Base-by-base conservation (phyloP, 805 yeast species). In the Candida vaughaniae region DNA sequence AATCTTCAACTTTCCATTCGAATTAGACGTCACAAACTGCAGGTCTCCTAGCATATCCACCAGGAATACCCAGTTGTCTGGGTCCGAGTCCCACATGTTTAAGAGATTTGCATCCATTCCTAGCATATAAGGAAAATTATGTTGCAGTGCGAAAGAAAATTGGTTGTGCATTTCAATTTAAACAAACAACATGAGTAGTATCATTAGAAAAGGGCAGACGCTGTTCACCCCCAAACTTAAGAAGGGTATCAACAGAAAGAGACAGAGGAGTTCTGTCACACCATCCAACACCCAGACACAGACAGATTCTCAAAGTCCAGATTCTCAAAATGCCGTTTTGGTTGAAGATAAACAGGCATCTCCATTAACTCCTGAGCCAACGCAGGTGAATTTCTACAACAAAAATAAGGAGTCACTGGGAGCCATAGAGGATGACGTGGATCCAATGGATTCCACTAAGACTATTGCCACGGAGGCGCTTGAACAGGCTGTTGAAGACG, bases 1-100 rank as follows among this genome's bases (percentile, higher is more conserved):
- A 2, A 65, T 31, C n/a, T 62, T 54, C 2, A 80, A 38, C 1
- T 53, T 41, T 1, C 87, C 87, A 36, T 65, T 62, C 22, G 79
- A 67, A 16, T 73, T 56, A 0, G 81, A 63, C 1, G 73, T 62
- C 3, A 67, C 66, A n/a, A 77, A 48, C 0, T n/a, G 16, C 20
- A 14, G 14, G 22, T 29, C 22, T 8, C 16, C 39, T 10, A 31
- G 7, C 5, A 22, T 23, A 9, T 11, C 17, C 7, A 36, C 31
- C 29, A 14, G 33, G 9, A 38, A 27, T 6, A 33, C 31, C 86
- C 86, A 80, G 38, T 71, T 71, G 18, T 66, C 71, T 9, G 36
- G 23, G 3, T 23, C 28, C 8, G 19, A 29, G 4, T 23, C 10
- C 41, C 41, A 38, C 6, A 32, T 29, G n/a, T 36, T 36, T 11